Conservation (phyloP, 371 early-diverging fungal genomes). For the Thermomucor indicae-seudaticae region DNA sequence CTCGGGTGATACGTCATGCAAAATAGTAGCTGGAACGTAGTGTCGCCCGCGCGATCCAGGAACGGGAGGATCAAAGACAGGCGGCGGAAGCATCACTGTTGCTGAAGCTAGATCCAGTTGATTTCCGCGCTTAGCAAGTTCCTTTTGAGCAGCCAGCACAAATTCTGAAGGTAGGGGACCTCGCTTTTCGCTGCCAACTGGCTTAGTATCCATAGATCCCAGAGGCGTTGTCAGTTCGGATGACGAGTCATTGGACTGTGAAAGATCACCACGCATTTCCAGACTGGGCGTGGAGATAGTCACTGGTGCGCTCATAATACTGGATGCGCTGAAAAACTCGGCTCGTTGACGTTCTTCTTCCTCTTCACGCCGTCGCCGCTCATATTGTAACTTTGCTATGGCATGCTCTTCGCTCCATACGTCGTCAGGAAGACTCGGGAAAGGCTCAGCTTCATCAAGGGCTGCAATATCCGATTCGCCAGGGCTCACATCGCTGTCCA, state of each 20-base stretch:
- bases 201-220: not conserved
- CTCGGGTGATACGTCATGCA: constrained; percentile 13
- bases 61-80: too few relatives aligned
- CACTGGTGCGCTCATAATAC: not conserved
- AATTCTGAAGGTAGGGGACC: constrained; percentile 2
- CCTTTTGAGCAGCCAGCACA: not conserved
- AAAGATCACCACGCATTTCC: constrained; percentile 4
- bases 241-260: not conserved
- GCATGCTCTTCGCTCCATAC: constrained; percentile 12
- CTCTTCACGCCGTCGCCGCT: constrained; percentile 29
- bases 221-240: not conserved
- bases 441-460: not conserved
- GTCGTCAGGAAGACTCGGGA: not conserved
- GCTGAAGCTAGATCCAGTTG: not conserved
- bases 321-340: constrained; percentile 16
- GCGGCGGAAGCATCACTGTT: too few relatives aligned
- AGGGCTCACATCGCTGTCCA: constrained; percentile 32
- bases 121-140: not conserved
- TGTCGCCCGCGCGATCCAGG: not conserved
- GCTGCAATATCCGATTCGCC: constrained; percentile 20
- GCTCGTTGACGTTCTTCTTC: constrained; percentile 29
- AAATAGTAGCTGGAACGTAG: constrained; percentile 12
- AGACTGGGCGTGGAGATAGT: not conserved
- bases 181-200: not conserved
- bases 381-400: constrained; percentile 16